Evolutionary conservation across 495 filamentous ascomycete species (phyloP).

Genomic region (Penicillium salamii): DNA sequence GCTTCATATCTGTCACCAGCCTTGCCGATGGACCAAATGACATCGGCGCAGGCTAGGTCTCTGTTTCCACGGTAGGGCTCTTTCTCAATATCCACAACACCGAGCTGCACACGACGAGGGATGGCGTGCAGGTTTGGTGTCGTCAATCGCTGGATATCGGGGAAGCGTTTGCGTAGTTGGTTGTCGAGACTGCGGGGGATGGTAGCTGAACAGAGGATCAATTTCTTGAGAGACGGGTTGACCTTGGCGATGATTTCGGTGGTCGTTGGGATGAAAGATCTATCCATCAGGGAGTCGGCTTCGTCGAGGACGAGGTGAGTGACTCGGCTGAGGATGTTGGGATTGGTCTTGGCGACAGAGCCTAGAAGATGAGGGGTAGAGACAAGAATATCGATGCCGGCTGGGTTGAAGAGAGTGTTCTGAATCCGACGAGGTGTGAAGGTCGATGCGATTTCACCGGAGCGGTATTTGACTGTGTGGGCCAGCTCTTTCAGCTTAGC

Average conservation of each 20-base stretch:
- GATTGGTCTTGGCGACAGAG: conserved; percentile 80
- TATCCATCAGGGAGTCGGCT: conserved; percentile 91
- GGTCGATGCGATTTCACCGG: conserved; percentile 73
- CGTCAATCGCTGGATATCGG: conserved; percentile 76
- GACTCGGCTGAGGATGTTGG: conserved; percentile 84
- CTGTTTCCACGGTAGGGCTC: conserved; percentile 91
- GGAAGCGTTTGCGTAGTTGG: conserved; percentile 76
- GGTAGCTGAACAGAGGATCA: conserved; percentile 95
- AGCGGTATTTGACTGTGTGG: conserved; percentile 79
- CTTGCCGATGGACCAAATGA: conserved; percentile 90
- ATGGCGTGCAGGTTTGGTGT: conserved; percentile 96
- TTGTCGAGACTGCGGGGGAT: conserved; percentile 86
- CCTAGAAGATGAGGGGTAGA: conserved; percentile 85
- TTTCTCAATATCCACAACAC: conserved; percentile 85
- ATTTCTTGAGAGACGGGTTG: conserved; percentile 73
- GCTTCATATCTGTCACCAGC: conserved; percentile 46
- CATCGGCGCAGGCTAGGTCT: conserved; percentile 85
- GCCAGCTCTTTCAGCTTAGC: conserved; percentile 72
- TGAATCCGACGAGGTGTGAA: conserved; percentile 77
- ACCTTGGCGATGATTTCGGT: conserved; percentile 74
- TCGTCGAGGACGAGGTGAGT: conserved; percentile 87
- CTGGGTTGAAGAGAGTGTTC: conserved; percentile 73
- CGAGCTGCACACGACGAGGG: conserved; percentile 88
- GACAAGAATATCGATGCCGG: conserved; percentile 81
- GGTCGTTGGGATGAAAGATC: conserved; percentile 81